A percentile compares a stretch with the other conserved stretches of the same genome.
phyloP scores from a whole-genome alignment of 345 rosid genomes.

The Populus deltoides region DNA sequence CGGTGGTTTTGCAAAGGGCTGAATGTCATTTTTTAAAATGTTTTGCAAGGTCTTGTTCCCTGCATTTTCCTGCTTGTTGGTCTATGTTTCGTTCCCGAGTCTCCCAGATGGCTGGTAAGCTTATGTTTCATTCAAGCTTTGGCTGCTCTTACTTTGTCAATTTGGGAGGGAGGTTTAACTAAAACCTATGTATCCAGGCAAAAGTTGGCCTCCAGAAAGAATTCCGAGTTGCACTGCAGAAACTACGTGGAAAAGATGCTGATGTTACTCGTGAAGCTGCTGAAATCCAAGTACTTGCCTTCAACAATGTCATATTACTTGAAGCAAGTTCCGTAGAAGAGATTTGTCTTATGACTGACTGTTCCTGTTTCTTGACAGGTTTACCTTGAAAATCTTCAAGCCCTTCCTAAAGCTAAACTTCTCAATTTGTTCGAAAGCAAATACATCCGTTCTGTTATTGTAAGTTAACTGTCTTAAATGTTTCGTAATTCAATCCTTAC shows the following conservation, averaged over 20 bases:
- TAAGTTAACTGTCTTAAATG: constrained; percentile 35
- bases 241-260: constrained; percentile 63
- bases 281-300: constrained; percentile 54
- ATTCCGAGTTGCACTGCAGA: constrained; percentile 57
- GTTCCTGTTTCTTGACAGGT: constrained; percentile 30
- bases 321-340: not conserved
- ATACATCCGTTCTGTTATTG: constrained; percentile 60
- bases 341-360: not conserved
- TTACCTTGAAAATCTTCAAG: constrained; percentile 47
- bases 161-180: not conserved
- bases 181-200: constrained; percentile 45
- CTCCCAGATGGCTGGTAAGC: constrained; percentile 94
- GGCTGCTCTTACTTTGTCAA: not conserved
- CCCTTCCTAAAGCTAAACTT: constrained; percentile 63
- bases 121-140: not conserved
- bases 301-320: not conserved
- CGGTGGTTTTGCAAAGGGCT: not conserved
- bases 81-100: constrained; percentile 69
- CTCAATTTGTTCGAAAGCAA: constrained; percentile 58
- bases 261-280: constrained; percentile 66
- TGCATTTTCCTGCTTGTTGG: constrained; percentile 71
- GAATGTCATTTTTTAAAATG: constrained; percentile 14
- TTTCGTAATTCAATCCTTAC: not conserved
- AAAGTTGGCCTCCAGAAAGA: constrained; percentile 63
- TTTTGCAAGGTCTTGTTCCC: constrained; percentile 58